phyloP scores from a whole-genome alignment of 1,284 basidiomycete species.

The Bjerkandera adusta region DNA sequence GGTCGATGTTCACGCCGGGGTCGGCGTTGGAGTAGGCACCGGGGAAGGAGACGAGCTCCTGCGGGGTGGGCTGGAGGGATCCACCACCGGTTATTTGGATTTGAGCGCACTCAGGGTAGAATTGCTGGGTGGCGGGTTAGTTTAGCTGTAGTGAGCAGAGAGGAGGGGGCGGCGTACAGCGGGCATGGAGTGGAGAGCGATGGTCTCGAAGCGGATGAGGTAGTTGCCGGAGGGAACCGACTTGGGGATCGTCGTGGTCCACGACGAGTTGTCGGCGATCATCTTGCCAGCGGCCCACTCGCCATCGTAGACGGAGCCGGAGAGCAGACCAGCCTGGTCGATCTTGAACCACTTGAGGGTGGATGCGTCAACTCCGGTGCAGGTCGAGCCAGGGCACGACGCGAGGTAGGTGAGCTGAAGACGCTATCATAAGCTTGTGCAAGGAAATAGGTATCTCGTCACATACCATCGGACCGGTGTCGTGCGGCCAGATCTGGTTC shows the following conservation, averaged over 20 bases:
- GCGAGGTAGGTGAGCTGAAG: slow-evolving; percentile 49
- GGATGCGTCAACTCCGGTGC: slow-evolving; percentile 43
- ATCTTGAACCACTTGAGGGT: slow-evolving; percentile 59
- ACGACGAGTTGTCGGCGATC: slow-evolving; percentile 51
- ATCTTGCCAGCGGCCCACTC: slow-evolving; percentile 50
- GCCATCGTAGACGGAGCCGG: slow-evolving; percentile 45
- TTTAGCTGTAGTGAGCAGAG: not conserved
- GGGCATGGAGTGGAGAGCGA: slow-evolving; percentile 53
- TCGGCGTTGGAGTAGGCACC: slow-evolving; percentile 45
- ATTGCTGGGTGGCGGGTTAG: slow-evolving; percentile 35
- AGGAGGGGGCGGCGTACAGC: slow-evolving; percentile 32
- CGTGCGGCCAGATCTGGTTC: slow-evolving; percentile 59
- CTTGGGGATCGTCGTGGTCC: slow-evolving; percentile 53
- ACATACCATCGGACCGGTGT: slow-evolving; percentile 47
- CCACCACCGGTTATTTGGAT: slow-evolving; percentile 48
- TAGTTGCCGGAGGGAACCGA: slow-evolving; percentile 50
- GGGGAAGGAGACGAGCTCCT: slow-evolving; percentile 48
- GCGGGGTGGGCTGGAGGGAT: slow-evolving; percentile 38
- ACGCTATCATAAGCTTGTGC: not conserved
- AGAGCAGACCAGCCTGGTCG: slow-evolving; percentile 52
- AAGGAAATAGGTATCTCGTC: not conserved
- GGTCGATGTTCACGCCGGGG: slow-evolving; percentile 42
- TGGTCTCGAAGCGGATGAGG: slow-evolving; percentile 55
- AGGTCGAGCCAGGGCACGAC: slow-evolving; percentile 45
- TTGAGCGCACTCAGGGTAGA: slow-evolving; percentile 60